Base-by-base conservation (phyloP, 2,329 filamentous ascomycete genomes). In the Zymoseptoria ardabiliae region DNA sequence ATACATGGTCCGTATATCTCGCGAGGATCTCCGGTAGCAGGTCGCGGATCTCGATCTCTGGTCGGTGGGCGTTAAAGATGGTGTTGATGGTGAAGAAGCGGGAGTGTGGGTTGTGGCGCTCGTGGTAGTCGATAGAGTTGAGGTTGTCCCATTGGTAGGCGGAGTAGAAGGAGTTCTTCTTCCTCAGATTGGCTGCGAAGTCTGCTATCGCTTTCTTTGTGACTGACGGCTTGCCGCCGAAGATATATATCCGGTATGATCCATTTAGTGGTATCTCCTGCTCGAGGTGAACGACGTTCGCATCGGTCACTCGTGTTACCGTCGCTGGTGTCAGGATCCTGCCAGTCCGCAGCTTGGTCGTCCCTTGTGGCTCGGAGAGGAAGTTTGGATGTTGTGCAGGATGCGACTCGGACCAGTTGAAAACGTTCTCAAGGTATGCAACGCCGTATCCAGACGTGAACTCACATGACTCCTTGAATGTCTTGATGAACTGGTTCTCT, bases 361-460 rank as follows among this genome's bases (percentile, higher is more conserved):
- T 72, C 56, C 73, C 74, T 20, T 74, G 70, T 48, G 73, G 67
- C 61, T 82, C 74, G 2, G 87, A 83, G 59, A 89, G 81, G 71
- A 94, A 87, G 59, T 91, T 76, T 10, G 81, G 75, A 19, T 89
- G 90, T 69, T 88, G 81, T 13, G 87, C 89, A 0, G 85, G 80
- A 74, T 96, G 91, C 3, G 78, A 77, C 0, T 83, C 74, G 9
- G 87, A 89, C 90, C 91, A 96, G 77, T 96, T 96, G 75, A 96
- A 81, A 28, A 83, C 76, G 75, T 96, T 97, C 57, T 88, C 81
- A 64, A 86, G 82, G 77, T 96, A 96, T 28, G 86, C 87, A 21
- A 96, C 91, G 61, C 92, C 92, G 72, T 96, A 96, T 59, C 92
- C 92, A 64, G 88, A 91, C 10, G 91, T 96, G 74, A 96, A 96